These are phyloP conservation scores for Gypsophila paniculata DNA, from an alignment of 179 eudicot genomes.

Conservation along the genomic window DNA sequence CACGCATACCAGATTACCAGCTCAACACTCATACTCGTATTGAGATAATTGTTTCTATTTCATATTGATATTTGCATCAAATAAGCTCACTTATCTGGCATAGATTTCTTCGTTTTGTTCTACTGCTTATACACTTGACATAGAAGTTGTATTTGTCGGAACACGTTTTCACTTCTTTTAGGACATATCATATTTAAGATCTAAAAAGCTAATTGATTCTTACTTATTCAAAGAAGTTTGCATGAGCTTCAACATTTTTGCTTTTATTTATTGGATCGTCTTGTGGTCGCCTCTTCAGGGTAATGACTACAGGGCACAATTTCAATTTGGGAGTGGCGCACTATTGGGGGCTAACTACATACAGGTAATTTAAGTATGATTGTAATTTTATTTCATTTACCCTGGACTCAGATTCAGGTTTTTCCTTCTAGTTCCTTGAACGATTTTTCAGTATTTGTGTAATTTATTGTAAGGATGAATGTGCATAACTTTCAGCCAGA, in stretches of 20 bases:
- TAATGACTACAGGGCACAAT: constrained; percentile 71
- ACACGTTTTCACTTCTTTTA: not conserved
- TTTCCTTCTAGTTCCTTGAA: not conserved
- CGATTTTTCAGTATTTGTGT: not conserved
- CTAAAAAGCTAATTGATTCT: not conserved
- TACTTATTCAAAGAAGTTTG: not conserved
- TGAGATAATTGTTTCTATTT: not conserved
- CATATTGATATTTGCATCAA: not conserved
- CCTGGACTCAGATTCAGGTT: not conserved
- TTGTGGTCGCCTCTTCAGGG: constrained; percentile 45
- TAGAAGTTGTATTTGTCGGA: not conserved
- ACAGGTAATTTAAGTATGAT: constrained; percentile 46
- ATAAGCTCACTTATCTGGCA: not conserved
- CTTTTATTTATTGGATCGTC: not conserved
- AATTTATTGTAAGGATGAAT: not conserved
- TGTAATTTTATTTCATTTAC: not conserved
- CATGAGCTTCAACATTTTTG: not conserved
- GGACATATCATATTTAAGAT: not conserved
- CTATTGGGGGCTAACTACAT: constrained; percentile 82
- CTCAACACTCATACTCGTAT: no score
- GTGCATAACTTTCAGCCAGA: not conserved
- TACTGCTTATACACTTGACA: not conserved
- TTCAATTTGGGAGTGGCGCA: constrained; percentile 83
- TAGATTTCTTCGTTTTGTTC: not conserved
- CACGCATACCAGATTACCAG: no score